These are phyloP conservation scores for Liriodendron chinense DNA, from an alignment of 164 flowering plant genomes.

Conservation along the genomic window DNA sequence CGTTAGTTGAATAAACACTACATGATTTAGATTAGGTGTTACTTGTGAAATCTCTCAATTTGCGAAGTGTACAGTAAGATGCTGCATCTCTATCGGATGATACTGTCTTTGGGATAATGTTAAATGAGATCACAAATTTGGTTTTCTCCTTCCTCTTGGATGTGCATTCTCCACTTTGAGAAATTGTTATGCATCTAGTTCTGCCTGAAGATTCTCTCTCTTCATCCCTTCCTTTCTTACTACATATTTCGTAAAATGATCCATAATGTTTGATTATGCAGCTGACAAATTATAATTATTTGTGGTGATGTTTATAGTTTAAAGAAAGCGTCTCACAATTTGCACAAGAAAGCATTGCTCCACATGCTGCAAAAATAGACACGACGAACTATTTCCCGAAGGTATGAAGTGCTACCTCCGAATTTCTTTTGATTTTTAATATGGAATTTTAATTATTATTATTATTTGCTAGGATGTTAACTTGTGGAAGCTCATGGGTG, in stretches of 20 bases:
- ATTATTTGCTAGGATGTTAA: constrained; percentile 61
- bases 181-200: background rate
- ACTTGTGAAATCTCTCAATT: too few relatives aligned
- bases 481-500: constrained; percentile 98
- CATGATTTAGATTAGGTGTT: too few relatives aligned
- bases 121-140: background rate
- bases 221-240: background rate
- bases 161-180: background rate
- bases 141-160: background rate
- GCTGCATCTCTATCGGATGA: too few relatives aligned
- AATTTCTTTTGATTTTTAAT: background rate
- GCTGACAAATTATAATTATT: background rate
- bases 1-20: too few relatives aligned
- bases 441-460: background rate
- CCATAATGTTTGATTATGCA: too few relatives aligned
- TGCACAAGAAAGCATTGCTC: constrained; percentile 87
- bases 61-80: too few relatives aligned
- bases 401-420: constrained; percentile 25
- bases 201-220: background rate
- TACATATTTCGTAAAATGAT: too few relatives aligned
- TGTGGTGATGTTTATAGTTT: constrained; percentile 46
- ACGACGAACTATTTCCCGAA: constrained; percentile 75
- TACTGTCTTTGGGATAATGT: too few relatives aligned
- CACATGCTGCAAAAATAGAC: constrained; percentile 79
- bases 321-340: constrained; percentile 90